phyloP scores from a whole-genome alignment of 768 basidiomycete species.

The Lentinus tigrinus region DNA sequence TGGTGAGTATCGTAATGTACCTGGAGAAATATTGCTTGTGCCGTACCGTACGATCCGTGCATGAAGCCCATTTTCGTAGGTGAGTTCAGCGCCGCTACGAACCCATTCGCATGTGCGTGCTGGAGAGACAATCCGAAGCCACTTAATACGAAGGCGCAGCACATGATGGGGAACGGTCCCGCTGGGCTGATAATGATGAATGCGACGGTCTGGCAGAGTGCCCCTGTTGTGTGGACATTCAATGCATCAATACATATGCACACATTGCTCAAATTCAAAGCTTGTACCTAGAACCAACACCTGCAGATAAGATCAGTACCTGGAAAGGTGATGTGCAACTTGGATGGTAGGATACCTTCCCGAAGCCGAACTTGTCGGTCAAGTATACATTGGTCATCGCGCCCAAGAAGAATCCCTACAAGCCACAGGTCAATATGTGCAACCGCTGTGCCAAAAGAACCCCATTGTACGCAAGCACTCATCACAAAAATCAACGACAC shows the following conservation, averaged over 20 bases:
- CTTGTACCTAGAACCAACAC: background rate
- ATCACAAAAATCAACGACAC: conserved; percentile 64
- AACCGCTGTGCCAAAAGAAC: no score
- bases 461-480: conserved; percentile 32
- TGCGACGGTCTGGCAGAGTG: conserved; percentile 51
- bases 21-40: no score
- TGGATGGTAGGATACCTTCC: conserved; percentile 36
- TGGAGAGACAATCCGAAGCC: conserved; percentile 49
- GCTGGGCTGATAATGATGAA: conserved; percentile 54
- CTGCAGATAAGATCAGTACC: background rate
- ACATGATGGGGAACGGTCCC: conserved; percentile 65
- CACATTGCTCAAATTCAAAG: no score
- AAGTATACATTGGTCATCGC: conserved; percentile 48
- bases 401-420: conserved; percentile 47
- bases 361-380: conserved; percentile 45
- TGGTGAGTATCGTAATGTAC: background rate
- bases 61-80: conserved; percentile 66
- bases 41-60: conserved; percentile 63
- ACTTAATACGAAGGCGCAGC: conserved; percentile 44
- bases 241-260: background rate
- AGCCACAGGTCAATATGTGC: background rate
- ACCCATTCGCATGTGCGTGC: conserved; percentile 75
- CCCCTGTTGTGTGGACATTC: conserved; percentile 33
- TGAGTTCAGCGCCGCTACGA: conserved; percentile 56
- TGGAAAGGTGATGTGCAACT: background rate